Conservation (phyloP, 441 rosid species). For the Euphorbia schlechtendalii region DNA sequence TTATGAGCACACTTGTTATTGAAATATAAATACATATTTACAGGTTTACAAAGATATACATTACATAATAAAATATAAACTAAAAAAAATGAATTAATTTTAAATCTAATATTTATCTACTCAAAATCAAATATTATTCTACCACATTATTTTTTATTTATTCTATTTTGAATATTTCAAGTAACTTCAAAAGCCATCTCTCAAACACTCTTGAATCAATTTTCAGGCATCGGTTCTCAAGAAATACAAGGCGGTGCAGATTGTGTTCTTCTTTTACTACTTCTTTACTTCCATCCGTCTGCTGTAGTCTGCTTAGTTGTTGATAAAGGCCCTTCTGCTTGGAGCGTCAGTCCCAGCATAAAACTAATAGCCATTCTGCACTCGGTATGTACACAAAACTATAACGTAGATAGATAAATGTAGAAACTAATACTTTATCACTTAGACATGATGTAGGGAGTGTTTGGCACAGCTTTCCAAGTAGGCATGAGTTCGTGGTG, state of each 20-base stretch:
- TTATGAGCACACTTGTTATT: too few relatives aligned
- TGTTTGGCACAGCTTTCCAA: constrained; percentile 59
- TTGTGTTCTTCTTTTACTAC: constrained; percentile 43
- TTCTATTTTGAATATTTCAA: too few relatives aligned
- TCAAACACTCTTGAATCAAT: too few relatives aligned
- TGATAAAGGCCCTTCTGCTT: constrained; percentile 37
- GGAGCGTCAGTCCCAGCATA: constrained; percentile 40
- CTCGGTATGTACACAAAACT: constrained; percentile 37
- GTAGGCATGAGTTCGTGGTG: constrained; percentile 52
- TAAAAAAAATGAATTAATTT: too few relatives aligned
- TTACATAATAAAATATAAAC: too few relatives aligned
- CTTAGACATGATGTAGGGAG: constrained; percentile 28
- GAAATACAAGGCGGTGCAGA: constrained; percentile 47
- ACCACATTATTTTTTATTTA: too few relatives aligned
- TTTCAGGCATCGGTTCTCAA: constrained; percentile 45
- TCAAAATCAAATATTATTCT: too few relatives aligned
- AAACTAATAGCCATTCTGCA: constrained; percentile 37
- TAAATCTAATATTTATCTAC: too few relatives aligned
- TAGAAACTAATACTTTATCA: neutral
- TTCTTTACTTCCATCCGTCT: constrained; percentile 48
- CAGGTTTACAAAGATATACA: too few relatives aligned
- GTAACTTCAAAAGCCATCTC: too few relatives aligned
- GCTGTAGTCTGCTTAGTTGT: constrained; percentile 33
- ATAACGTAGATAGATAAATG: neutral
- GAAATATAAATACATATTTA: too few relatives aligned